Evolutionary conservation across 2,329 filamentous ascomycete genomes (phyloP), one percentile per base, ranked within the genome.

Genomic region (Fusarium sp.): DNA sequence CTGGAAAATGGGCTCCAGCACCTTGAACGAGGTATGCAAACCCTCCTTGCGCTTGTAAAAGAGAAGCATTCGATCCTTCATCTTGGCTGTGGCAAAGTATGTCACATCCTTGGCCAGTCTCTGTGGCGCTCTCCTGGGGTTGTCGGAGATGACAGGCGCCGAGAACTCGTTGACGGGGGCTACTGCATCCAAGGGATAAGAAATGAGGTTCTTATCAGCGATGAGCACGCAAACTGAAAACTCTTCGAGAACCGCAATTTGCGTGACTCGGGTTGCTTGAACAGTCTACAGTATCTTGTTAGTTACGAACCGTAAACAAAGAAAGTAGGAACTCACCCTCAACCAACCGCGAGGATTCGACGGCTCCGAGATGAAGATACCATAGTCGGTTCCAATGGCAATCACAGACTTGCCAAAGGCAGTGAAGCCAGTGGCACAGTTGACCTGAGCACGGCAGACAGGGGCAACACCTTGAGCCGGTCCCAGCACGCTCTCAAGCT

Each of bases 21-120:
- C 95, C 85, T 95, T 98, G 89, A 99, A 98, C 0, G 94, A 97
- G 27, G 95, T 98, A 78, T 95, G 94, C 70, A 98, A 88, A 32
- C 93, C 93, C 81, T 98, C 97, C 71, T 95, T 94, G 81, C 97
- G 97, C 85, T 98, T 98, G 89, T 98, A 99, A 82, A 99, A 96
- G 32, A 99, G 91, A 9, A 99, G 87, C 74, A 93, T 95, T 9
- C 97, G 91, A 70, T 99, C 97, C 86, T 99, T 99, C 95, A 99
- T 98, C 69, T 94, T 91, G 11, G 96, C 97, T 2, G 95, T 97
- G 17, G 95, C 94, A 82, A 99, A 99, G 87, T 98, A 99, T 15
- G 95, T 94, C 22, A 99, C 95, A 80, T 99, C 97, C 80, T 97
- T 94, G 73, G 93, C 93, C 37, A 99, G 88, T 78, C 96, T 95